Conservation (phyloP, 1,284 basidiomycete genomes). For the Tylopilus sp. region DNA sequence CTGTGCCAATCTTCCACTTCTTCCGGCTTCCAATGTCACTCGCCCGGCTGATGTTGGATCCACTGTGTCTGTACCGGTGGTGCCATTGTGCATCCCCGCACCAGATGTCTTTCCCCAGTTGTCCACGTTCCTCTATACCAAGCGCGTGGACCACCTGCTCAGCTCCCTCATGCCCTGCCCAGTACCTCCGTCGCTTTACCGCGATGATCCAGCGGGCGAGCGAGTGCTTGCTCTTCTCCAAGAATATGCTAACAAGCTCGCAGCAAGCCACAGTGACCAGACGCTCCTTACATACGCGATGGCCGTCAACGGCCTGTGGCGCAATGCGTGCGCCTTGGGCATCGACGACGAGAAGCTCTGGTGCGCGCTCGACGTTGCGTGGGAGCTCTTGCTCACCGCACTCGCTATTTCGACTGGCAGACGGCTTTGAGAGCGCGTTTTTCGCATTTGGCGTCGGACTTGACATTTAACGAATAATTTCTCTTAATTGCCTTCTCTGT, state of each 20-base stretch:
- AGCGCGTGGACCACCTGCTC: constrained; percentile 42
- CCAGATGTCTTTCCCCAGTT: constrained; percentile 49
- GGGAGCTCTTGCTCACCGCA: constrained; percentile 47
- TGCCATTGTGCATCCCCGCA: constrained; percentile 46
- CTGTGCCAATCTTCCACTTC: constrained; percentile 48
- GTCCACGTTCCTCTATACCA: constrained; percentile 48
- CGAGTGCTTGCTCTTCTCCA: constrained; percentile 11
- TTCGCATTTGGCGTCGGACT: constrained; percentile 10
- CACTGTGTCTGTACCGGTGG: constrained; percentile 40
- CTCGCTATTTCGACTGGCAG: constrained; percentile 29
- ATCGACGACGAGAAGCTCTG: constrained; percentile 52
- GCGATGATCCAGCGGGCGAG: constrained; percentile 13
- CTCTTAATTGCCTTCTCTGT: constrained; percentile 10
- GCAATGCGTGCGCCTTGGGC: constrained; percentile 56
- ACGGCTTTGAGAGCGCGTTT: constrained; percentile 12
- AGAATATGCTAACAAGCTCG: constrained; percentile 29
- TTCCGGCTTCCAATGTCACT: constrained; percentile 28
- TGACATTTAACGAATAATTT: constrained; percentile 4
- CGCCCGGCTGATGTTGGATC: constrained; percentile 17
- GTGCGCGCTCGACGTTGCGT: constrained; percentile 51
- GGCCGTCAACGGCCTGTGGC: constrained; percentile 53
- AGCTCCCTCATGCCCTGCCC: constrained; percentile 33
- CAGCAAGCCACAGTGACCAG: constrained; percentile 25
- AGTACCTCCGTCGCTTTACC: constrained; percentile 21
- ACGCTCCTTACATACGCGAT: constrained; percentile 39